Evolutionary conservation across 1,284 basidiomycete species (phyloP).

Genomic region (Mycosarcoma mackinlayi): DNA sequence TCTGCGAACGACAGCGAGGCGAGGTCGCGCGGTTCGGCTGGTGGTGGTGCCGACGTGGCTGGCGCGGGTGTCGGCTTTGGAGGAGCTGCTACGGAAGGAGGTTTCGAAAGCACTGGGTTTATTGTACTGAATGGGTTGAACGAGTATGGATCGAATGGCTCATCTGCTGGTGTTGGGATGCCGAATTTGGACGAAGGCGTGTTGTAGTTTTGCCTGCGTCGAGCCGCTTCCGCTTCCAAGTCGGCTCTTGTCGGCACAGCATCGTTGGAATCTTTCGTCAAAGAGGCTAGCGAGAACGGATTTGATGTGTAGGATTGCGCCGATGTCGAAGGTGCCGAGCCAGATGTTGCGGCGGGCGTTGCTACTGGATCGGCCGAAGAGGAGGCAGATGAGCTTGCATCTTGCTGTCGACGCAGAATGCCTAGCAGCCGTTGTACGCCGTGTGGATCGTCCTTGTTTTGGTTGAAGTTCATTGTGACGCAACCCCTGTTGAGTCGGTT

Average conservation of each 20-base stretch:
- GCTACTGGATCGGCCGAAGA: neutral
- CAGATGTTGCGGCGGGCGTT: neutral
- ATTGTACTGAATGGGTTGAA: slow-evolving; percentile 31
- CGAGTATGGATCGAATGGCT: slow-evolving; percentile 31
- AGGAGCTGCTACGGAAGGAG: slow-evolving; percentile 4
- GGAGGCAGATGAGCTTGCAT: slow-evolving; percentile 9
- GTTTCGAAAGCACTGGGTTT: slow-evolving; percentile 10
- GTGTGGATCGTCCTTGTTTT: slow-evolving; percentile 33
- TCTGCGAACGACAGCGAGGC: slow-evolving; percentile 28
- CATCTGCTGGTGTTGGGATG: slow-evolving; percentile 4
- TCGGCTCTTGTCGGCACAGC: neutral
- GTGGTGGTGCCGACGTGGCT: neutral
- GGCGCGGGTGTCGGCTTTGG: slow-evolving; percentile 1
- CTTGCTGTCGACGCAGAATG: slow-evolving; percentile 40
- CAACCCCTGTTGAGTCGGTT: no score
- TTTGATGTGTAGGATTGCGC: slow-evolving; percentile 6
- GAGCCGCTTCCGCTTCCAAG: slow-evolving; percentile 14
- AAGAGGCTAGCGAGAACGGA: neutral
- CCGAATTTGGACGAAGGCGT: slow-evolving; percentile 10
- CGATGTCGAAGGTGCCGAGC: neutral
- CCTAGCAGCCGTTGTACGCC: slow-evolving; percentile 42
- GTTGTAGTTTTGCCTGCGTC: slow-evolving; percentile 24
- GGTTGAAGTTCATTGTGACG: slow-evolving; percentile 23
- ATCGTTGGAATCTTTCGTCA: neutral
- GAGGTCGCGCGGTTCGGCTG: slow-evolving; percentile 15